These are phyloP conservation scores for Solidago caesia DNA, from an alignment of 129 eudicot genomes.

Conservation along the genomic window DNA sequence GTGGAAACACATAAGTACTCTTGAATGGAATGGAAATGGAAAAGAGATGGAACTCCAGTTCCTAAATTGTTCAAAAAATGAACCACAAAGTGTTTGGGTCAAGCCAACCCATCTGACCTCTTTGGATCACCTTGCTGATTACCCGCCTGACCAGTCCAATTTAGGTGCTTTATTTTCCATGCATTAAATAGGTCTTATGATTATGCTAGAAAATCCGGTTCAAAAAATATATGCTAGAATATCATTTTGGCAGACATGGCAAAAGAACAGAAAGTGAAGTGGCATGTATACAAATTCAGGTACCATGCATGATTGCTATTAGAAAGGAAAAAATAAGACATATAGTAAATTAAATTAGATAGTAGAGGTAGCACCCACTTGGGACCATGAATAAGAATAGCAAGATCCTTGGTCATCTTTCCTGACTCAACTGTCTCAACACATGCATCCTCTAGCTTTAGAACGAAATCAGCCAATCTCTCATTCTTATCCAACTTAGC, in stretches of 20 bases:
- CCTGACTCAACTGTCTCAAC: slow-evolving; percentile 90
- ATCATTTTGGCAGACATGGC: background rate
- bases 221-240: background rate
- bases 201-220: background rate
- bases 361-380: slow-evolving; percentile 44
- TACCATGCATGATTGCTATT: background rate
- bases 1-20: no score
- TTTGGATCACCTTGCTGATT: no score
- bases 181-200: background rate
- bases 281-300: background rate
- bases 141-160: no score
- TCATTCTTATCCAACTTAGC: slow-evolving; percentile 75
- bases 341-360: background rate
- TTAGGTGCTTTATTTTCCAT: no score
- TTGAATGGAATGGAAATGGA: no score
- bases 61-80: no score
- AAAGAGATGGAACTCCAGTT: no score
- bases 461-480: slow-evolving; percentile 61
- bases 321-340: background rate
- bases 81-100: no score
- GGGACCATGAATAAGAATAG: slow-evolving; percentile 75
- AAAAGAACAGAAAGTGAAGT: slow-evolving; percentile 2
- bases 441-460: slow-evolving; percentile 77
- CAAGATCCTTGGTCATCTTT: slow-evolving; percentile 99
- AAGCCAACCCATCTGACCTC: no score